Evolutionary conservation across 176 grass and related monocot species (phyloP), one percentile per base, ranked within the genome.

Genomic region (Carex cristatella): DNA sequence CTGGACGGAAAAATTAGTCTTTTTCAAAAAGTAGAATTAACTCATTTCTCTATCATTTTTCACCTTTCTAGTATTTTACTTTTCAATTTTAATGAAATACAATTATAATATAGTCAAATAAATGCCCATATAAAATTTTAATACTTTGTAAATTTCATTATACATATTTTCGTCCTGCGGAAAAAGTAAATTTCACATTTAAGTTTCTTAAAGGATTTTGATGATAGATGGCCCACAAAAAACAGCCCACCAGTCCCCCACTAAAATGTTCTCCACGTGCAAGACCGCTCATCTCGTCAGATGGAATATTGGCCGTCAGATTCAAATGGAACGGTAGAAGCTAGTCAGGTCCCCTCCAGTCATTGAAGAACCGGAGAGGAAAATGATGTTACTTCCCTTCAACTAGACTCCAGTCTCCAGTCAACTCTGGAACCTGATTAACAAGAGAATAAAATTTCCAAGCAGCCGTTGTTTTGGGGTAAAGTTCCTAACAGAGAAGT

Each of bases 341-440:
- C 0, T 7, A 68, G 32, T 68, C 65, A 14, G 13, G 32, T 37
- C 1, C 31, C 1, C 65, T 37, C 32, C 31, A 37, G 65, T 16
- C 1, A 2, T 1, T 15, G 0, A 37, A 0, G 4, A 14, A 15
- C 3, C 1, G 4, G 11, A 35, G 12, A 67, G 12, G 65, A 68
- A 35, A 68, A 6, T 16, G 11, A 35, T 49, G 8, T 49, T 7
- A 4, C 44, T 54, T 75, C 4, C 4, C 71, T 75, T 75, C 10
- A 53, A 75, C n/a, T 13, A 6, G 71, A 75, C 46, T 76, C 46
- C 46, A 76, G 71, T 76, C 23, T 76, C 46, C 46, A 76, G 71
- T 76, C 23, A 30, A 53, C 44, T 75, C 42, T 44, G 42, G 42
- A 7, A 44, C 42, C 42, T 44, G 42, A 44, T 44, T 44, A 44